Conservation (phyloP, 495 filamentous ascomycete genomes). For the Talaromyces nanjingensis region DNA sequence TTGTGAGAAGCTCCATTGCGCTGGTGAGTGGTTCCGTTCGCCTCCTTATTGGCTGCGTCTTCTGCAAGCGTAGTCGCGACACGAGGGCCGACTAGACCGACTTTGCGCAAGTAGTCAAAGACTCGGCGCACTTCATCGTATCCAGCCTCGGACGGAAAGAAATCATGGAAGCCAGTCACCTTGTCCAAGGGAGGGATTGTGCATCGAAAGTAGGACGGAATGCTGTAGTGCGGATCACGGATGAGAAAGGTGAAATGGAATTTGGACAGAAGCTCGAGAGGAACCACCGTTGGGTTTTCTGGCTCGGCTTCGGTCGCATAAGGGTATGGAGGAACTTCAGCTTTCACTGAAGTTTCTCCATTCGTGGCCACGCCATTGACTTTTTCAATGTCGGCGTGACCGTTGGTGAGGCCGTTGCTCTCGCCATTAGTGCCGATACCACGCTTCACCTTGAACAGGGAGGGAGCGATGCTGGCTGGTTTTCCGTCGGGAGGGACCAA, state of each 20-base stretch:
- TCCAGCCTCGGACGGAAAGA: constrained; percentile 80
- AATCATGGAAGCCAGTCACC: constrained; percentile 78
- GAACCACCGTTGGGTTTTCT: constrained; percentile 79
- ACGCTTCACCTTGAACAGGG: constrained; percentile 54
- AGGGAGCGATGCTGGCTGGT: constrained; percentile 65
- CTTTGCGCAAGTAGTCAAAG: constrained; percentile 69
- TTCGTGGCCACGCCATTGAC: constrained; percentile 17
- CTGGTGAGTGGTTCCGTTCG: constrained; percentile 24
- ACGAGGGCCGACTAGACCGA: constrained; percentile 56
- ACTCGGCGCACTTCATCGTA: constrained; percentile 78
- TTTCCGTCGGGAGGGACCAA: constrained; percentile 68
- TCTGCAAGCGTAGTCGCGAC: constrained; percentile 34
- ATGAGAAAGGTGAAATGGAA: constrained; percentile 98
- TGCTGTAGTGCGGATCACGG: constrained; percentile 78
- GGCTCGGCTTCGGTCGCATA: constrained; percentile 50
- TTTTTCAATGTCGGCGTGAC: constrained; percentile 19
- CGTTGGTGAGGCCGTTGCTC: constrained; percentile 20
- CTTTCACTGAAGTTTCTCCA: constrained; percentile 13
- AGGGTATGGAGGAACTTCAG: constrained; percentile 39
- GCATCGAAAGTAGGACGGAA: constrained; percentile 92
- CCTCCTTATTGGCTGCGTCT: constrained; percentile 18
- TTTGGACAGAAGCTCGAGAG: constrained; percentile 53
- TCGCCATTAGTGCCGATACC: constrained; percentile 49
- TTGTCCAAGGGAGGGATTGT: constrained; percentile 79
- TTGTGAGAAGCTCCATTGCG: constrained; percentile 11